phyloP scores from a whole-genome alignment of 2,329 filamentous ascomycete genomes.

The Exserohilum rostratum region DNA sequence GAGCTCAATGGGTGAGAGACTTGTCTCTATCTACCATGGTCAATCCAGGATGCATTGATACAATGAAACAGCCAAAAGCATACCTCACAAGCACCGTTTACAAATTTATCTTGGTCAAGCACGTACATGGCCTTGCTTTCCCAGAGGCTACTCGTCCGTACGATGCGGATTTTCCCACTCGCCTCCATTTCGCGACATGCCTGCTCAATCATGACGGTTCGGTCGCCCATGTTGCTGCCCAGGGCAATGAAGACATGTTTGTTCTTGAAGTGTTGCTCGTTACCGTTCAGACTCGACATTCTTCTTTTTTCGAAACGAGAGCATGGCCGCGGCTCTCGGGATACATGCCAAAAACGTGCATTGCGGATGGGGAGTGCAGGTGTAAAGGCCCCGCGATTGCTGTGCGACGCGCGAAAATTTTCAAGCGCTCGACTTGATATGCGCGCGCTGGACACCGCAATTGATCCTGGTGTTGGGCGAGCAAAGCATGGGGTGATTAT shows the following conservation, averaged over 20 bases:
- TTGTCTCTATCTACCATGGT: conserved; percentile 74
- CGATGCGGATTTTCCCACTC: conserved; percentile 70
- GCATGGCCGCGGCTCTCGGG: not conserved
- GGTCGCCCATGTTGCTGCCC: conserved; percentile 90
- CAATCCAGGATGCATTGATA: conserved; percentile 2
- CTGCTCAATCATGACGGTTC: conserved; percentile 81
- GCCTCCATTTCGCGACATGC: conserved; percentile 79
- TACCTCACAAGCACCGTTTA: conserved; percentile 94
- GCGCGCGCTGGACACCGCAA: not conserved
- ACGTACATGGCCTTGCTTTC: conserved; percentile 98
- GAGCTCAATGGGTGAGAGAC: conserved; percentile 73
- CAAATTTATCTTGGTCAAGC: conserved; percentile 81
- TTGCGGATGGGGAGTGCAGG: not conserved
- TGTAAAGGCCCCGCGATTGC: not conserved
- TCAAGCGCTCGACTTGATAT: not conserved
- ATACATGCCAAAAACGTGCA: not conserved
- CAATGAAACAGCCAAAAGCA: conserved; percentile 50
- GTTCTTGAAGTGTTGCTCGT: not conserved
- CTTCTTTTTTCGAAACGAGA: not conserved
- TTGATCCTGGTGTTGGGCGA: not conserved
- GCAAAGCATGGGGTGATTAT: not conserved
- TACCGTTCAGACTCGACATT: not conserved
- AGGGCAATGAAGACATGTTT: conserved; percentile 77
- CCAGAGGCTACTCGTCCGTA: conserved; percentile 85
- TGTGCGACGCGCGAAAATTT: conserved; percentile 2